These are phyloP conservation scores for Yamadazyma atmosphaerica DNA, from an alignment of 1,139 yeast species.

Conservation along the genomic window DNA sequence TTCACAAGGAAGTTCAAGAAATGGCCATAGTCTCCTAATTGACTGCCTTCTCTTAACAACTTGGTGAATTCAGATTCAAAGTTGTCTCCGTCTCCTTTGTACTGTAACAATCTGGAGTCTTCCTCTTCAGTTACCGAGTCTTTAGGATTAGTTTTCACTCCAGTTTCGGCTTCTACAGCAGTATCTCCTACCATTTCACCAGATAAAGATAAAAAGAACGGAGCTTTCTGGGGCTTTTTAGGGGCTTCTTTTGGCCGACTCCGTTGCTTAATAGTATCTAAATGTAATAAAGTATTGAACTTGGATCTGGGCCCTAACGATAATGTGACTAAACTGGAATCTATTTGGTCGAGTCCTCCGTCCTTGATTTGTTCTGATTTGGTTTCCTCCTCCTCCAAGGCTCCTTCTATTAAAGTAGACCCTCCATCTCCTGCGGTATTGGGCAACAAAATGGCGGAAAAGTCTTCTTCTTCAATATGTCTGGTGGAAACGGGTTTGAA, in stretches of 20 bases:
- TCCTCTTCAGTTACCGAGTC: slow-evolving; percentile 17
- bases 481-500: slow-evolving; percentile 74
- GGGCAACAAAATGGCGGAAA: slow-evolving; percentile 61
- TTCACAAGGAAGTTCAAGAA: slow-evolving; percentile 59
- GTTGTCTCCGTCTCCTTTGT: slow-evolving; percentile 26
- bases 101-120: slow-evolving; percentile 27
- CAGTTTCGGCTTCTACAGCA: slow-evolving; percentile 62
- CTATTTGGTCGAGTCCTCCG: slow-evolving; percentile 58
- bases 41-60: slow-evolving; percentile 54
- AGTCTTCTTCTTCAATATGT: slow-evolving; percentile 73
- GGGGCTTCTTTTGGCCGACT: slow-evolving; percentile 91
- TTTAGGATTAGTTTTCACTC: slow-evolving; percentile 9
- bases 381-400: slow-evolving; percentile 39
- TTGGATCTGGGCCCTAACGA: slow-evolving; percentile 77
- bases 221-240: slow-evolving; percentile 81
- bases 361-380: slow-evolving; percentile 15
- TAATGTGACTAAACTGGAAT: slow-evolving; percentile 64
- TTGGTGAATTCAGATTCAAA: slow-evolving; percentile 79
- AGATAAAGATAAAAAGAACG: slow-evolving; percentile 70
- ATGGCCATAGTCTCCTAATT: slow-evolving; percentile 37
- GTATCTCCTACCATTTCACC: slow-evolving; percentile 72
- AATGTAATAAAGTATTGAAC: slow-evolving; percentile 72
- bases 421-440: slow-evolving; percentile 87
- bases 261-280: slow-evolving; percentile 82
- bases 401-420: slow-evolving; percentile 74